Conservation (phyloP, 2,329 filamentous ascomycete genomes). For the Rhinocladiella similis region DNA sequence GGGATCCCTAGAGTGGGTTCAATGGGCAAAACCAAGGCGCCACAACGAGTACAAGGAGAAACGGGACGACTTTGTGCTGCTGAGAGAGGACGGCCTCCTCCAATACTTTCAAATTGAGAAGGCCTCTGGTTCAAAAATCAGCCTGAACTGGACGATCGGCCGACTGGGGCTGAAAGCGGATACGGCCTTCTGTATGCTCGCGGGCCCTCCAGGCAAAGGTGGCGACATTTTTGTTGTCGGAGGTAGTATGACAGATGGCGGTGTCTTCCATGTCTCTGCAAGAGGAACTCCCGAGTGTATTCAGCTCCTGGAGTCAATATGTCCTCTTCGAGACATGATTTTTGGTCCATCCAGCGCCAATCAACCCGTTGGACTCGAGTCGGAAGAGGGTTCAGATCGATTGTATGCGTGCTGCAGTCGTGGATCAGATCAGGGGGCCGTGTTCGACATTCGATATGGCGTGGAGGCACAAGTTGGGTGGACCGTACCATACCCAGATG, state of each 20-base stretch:
- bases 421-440: conserved; percentile 52
- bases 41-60: conserved; percentile 60
- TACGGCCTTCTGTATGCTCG: conserved; percentile 70
- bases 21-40: conserved; percentile 79
- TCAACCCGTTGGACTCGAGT: not conserved
- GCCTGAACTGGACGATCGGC: conserved; percentile 53
- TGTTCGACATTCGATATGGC: conserved; percentile 70
- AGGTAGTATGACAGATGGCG: conserved; percentile 75
- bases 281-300: conserved; percentile 56
- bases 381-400: conserved; percentile 8
- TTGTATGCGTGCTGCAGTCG: conserved; percentile 30
- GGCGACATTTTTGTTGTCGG: conserved; percentile 79
- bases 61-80: conserved; percentile 80
- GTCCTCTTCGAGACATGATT: conserved; percentile 51
- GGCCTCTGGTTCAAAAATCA: conserved; percentile 54
- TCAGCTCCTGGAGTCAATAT: conserved; percentile 64
- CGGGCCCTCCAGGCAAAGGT: conserved; percentile 49
- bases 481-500: conserved; percentile 41
- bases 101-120: conserved; percentile 65
- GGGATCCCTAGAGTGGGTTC: conserved; percentile 61
- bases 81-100: conserved; percentile 82
- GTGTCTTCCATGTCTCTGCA: conserved; percentile 69
- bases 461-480: conserved; percentile 66
- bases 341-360: conserved; percentile 9
- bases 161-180: conserved; percentile 68